Base-by-base conservation (phyloP, 345 rosid genomes). In the Heritiera fomes region DNA sequence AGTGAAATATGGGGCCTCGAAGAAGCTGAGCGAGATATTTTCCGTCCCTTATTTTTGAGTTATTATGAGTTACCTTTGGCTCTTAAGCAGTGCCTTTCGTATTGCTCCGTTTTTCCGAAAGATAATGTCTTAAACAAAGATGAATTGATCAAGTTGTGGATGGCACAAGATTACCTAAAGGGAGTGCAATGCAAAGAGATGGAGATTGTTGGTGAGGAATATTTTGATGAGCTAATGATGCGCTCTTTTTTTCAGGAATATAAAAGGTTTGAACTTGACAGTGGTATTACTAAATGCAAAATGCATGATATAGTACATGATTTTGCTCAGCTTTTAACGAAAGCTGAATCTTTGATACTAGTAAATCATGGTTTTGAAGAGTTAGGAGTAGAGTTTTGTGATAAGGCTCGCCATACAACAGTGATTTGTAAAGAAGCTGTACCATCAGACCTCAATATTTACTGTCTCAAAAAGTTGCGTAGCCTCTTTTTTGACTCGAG, bases 111-210 rank as follows among this genome's bases (percentile, higher is more conserved):
- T 43, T 72, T 72, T 53, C 47, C 32, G 0, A 72, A 72, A 72
- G 61, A 9, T 52, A 72, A 53, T 46, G 5, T 53, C 15, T 17
- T 72, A 53, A 53, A 43, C 46, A 72, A 72, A 53, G 62, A 72
- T 34, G 75, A 72, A 72, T 72, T 72, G 75, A 72, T 72, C 75
- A 72, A 72, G 62, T 18, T 72, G 62, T 72, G 75, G 75, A 72
- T 72, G 75, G 75, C 75, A 8, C 75, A 72, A 72, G 60, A 53
- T 53, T 72, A 52, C 47, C 9, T 72, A 30, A 53, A 53, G 30
- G 61, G 62, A 34, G 47, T 17, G 41, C 47, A 7, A 61, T 12
- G 75, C 41, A 13, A 72, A 53, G 62, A 72, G 15, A 72, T 72
- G 75, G 75, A 72, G 62, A 34, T 18, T 34, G 47, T 72, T 18